These are phyloP conservation scores for Lachnellula hyalina DNA, from an alignment of 2,329 filamentous ascomycete species.

Conservation along the genomic window DNA sequence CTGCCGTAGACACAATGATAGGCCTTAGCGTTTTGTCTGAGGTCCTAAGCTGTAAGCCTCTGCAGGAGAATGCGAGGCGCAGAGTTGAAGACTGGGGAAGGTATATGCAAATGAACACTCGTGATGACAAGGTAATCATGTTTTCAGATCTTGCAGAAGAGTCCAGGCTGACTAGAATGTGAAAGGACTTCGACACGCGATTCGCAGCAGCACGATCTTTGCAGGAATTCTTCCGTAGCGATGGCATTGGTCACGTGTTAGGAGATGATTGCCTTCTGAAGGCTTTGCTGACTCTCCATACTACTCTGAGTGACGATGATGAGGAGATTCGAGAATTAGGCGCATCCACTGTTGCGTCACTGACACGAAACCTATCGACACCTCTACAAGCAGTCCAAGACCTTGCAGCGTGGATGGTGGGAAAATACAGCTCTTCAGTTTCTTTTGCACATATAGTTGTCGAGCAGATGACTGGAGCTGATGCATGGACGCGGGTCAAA, in stretches of 20 bases:
- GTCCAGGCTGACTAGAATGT: neutral
- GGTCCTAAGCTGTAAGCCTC: neutral
- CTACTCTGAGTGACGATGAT: slow-evolving; percentile 82
- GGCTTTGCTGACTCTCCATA: slow-evolving; percentile 63
- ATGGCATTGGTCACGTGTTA: slow-evolving; percentile 8
- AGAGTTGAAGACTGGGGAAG: neutral
- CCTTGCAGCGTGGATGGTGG: neutral
- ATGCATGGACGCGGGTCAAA: slow-evolving; percentile 37
- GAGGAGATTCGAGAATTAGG: slow-evolving; percentile 74
- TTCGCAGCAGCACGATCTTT: slow-evolving; percentile 55
- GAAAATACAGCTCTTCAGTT: neutral
- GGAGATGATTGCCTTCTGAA: slow-evolving; percentile 40
- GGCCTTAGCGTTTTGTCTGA: neutral
- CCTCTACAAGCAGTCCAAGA: neutral
- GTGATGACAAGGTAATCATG: neutral
- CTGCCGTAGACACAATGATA: neutral
- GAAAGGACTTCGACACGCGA: slow-evolving; percentile 59
- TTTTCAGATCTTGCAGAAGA: neutral
- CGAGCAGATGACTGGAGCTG: slow-evolving; percentile 18
- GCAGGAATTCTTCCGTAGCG: slow-evolving; percentile 40
- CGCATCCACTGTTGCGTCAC: slow-evolving; percentile 37
- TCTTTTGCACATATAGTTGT: slow-evolving; percentile 6
- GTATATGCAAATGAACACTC: neutral
- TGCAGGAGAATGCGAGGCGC: neutral
- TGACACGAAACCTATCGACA: neutral